Evolutionary conservation across 495 filamentous ascomycete genomes (phyloP).

Genomic region (Penicillium paxilli): DNA sequence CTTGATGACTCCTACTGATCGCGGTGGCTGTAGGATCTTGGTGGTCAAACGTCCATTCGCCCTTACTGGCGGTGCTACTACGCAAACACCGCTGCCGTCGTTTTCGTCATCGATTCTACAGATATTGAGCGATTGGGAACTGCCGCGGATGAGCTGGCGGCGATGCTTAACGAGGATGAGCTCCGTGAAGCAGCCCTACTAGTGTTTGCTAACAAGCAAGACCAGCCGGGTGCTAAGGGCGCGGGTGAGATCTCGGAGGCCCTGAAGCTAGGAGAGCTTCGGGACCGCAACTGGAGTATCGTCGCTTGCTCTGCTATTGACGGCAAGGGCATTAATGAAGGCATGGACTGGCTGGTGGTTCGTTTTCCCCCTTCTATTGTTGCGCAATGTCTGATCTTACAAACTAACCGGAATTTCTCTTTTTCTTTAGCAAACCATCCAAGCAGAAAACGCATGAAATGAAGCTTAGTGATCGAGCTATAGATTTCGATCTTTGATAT

Average conservation of each 20-base stretch:
- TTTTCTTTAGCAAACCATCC: constrained; percentile 43
- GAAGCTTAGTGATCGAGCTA: constrained; percentile 34
- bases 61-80: constrained; percentile 99
- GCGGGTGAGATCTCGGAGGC: constrained; percentile 96
- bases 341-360: constrained; percentile 99
- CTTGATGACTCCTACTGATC: neutral
- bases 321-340: constrained; percentile 88
- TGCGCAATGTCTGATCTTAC: neutral
- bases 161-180: constrained; percentile 97
- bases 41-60: constrained; percentile 93
- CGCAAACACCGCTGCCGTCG: constrained; percentile 97
- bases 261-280: constrained; percentile 80
- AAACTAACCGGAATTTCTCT: constrained; percentile 12
- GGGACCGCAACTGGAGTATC: constrained; percentile 98
- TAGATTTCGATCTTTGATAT: constrained; percentile 41
- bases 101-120: constrained; percentile 97
- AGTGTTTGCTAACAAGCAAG: constrained; percentile 99
- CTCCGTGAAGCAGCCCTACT: constrained; percentile 87
- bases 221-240: constrained; percentile 95
- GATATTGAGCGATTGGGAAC: constrained; percentile 93
- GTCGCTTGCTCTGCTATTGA: constrained; percentile 96
- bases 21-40: constrained; percentile 69
- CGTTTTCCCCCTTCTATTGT: constrained; percentile 36
- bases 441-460: constrained; percentile 47
- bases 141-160: constrained; percentile 85